Conservation (phyloP, 2,329 filamentous ascomycete species). For the Plectosphaerella sp. region DNA sequence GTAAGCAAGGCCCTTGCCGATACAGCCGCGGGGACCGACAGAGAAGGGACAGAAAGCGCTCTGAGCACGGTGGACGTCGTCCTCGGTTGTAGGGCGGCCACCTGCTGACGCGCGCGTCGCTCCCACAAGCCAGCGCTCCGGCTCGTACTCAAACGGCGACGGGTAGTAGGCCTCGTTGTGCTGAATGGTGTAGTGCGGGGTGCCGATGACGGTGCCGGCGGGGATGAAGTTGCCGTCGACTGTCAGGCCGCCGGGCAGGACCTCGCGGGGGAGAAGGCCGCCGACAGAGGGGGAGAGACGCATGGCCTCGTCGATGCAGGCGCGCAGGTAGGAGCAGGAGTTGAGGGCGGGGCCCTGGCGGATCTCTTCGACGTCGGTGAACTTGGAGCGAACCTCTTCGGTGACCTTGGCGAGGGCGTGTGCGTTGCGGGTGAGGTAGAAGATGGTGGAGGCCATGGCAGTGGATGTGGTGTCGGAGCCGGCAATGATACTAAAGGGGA, state of each 20-base stretch:
- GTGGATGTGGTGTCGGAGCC: conserved; percentile 71
- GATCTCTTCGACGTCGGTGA: conserved; percentile 50
- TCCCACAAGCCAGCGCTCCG: conserved; percentile 59
- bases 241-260: conserved; percentile 48
- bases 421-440: conserved; percentile 55
- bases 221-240: conserved; percentile 52
- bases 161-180: conserved; percentile 62
- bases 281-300: conserved; percentile 58
- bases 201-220: conserved; percentile 58
- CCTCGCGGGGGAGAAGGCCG: conserved; percentile 55
- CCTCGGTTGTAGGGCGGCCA: conserved; percentile 37
- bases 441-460: conserved; percentile 58
- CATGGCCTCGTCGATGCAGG: conserved; percentile 63
- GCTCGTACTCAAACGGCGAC: conserved; percentile 52
- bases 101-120: background rate
- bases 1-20: conserved; percentile 67
- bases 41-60: conserved; percentile 73
- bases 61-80: conserved; percentile 43
- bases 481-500: conserved; percentile 51
- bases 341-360: conserved; percentile 43
- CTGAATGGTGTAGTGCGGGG: conserved; percentile 64
- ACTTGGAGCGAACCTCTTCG: conserved; percentile 47
- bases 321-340: conserved; percentile 54
- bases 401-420: conserved; percentile 40
- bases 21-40: conserved; percentile 65